Conservation (phyloP, 495 filamentous ascomycete genomes). For the Aspergillus diversus region DNA sequence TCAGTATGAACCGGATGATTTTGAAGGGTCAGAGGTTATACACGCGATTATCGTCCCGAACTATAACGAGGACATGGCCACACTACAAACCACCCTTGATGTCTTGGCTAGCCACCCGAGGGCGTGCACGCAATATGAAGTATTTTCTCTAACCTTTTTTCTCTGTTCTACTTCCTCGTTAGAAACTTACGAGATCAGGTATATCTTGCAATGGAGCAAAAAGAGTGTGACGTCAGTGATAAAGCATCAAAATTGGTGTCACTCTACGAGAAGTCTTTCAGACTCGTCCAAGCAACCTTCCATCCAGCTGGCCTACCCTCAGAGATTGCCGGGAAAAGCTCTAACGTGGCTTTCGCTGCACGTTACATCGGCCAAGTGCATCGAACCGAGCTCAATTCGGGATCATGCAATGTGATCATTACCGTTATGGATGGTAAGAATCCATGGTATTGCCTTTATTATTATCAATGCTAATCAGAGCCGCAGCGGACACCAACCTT, state of each 20-base stretch:
- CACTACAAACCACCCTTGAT: conserved; percentile 63
- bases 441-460: neutral
- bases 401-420: conserved; percentile 62
- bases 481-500: conserved; percentile 68
- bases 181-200: conserved; percentile 45
- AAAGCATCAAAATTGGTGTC: conserved; percentile 59
- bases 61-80: conserved; percentile 70
- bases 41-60: conserved; percentile 71
- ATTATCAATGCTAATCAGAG: conserved; percentile 8
- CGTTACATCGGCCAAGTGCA: conserved; percentile 62
- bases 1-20: neutral
- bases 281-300: conserved; percentile 61
- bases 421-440: conserved; percentile 71
- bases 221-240: conserved; percentile 54
- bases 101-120: conserved; percentile 67
- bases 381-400: conserved; percentile 36
- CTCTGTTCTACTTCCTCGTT: too few species aligned
- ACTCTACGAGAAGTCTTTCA: conserved; percentile 61
- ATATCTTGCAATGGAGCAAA: conserved; percentile 72
- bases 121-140: conserved; percentile 66
- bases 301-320: conserved; percentile 63
- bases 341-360: conserved; percentile 69
- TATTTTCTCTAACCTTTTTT: conserved; percentile 37
- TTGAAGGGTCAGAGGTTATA: conserved; percentile 42
- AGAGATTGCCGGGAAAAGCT: conserved; percentile 69